A percentile compares a stretch with the other conserved stretches of the same genome.
These are phyloP conservation scores for Cucurbitaria berberidis DNA, from an alignment of 2,329 filamentous ascomycete genomes.

Conservation along the genomic window DNA sequence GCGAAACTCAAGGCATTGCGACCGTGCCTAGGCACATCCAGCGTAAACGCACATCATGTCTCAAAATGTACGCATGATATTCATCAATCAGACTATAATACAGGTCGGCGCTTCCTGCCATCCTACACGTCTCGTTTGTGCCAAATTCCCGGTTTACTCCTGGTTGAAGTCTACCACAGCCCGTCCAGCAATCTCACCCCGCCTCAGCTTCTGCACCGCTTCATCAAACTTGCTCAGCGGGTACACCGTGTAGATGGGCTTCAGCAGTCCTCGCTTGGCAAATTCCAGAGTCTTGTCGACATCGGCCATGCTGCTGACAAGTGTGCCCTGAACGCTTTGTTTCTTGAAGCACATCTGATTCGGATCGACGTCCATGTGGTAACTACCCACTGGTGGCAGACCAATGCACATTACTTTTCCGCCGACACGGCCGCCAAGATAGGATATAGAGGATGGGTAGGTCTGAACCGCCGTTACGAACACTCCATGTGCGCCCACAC, in stretches of 20 bases:
- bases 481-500: constrained; percentile 48
- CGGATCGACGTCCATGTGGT: constrained; percentile 44
- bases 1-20: too few relatives aligned
- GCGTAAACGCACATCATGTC: not conserved
- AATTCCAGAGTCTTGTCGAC: constrained; percentile 57
- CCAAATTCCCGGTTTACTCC: constrained; percentile 23
- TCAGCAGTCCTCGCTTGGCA: constrained; percentile 57
- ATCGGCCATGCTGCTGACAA: constrained; percentile 57
- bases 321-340: constrained; percentile 43
- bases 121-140: too few relatives aligned
- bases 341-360: constrained; percentile 45
- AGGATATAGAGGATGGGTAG: constrained; percentile 36
- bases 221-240: constrained; percentile 57
- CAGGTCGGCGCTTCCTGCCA: not conserved
- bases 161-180: constrained; percentile 62
- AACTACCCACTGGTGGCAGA: constrained; percentile 42
- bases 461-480: constrained; percentile 47
- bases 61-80: not conserved
- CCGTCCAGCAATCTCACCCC: constrained; percentile 59
- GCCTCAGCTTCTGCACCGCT: constrained; percentile 57
- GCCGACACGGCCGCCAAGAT: constrained; percentile 56
- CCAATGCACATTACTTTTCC: constrained; percentile 62
- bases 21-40: constrained; percentile 17
- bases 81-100: not conserved
- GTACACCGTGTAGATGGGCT: constrained; percentile 58